Evolutionary conservation across 2,329 filamentous ascomycete species (phyloP), one percentile per base, ranked within the genome.

Genomic region (Aspergillaceae sp.): DNA sequence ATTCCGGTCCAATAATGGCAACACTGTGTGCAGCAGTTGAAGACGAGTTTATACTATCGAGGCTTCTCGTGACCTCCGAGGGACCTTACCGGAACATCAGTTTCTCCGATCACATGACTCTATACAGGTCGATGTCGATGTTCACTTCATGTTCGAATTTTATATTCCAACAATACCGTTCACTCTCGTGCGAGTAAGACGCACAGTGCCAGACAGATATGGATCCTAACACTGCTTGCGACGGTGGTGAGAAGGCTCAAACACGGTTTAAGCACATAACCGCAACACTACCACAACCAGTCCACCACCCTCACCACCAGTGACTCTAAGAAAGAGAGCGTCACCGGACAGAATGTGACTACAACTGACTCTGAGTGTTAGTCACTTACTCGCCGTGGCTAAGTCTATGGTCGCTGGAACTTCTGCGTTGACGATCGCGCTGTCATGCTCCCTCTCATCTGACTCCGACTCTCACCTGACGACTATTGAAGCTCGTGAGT

Each of bases 91-190:
- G 41, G 6, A 10, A 29, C n/a, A 30, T 4, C 29, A 7, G 11
- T 32, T 41, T 11, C 7, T 41, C 40, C 40, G 40, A 7, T 30
- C 40, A 41, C 40, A 30, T 41, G 40, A 41, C 6, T 38, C 11
- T 38, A 38, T 38, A 38, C 36, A 38, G 19, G 27, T 19, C 26
- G 36, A 38, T 26, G 36, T 38, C 26, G 26, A 19, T 19, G 19
- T 5, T 26, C 11, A 19, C 11, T 38, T 38, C 26, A 26, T 46
- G 81, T 81, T 32, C 69, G 30, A 5, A 9, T 5, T 32, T 32
- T 32, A 3, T 32, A 19, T 19, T 19, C 19, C 19, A 19, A 19
- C 19, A 19, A 19, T 19, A 1, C 19, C 19, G 19, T 19, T 19
- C 19, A 19, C 19, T 19, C 19, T 19, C 19, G 19, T 19, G 19